Percentiles rank a stretch among this genome's conserved stretches.
Evolutionary conservation across 441 rosid genomes (phyloP).

Genomic region (Croton laevigatus): DNA sequence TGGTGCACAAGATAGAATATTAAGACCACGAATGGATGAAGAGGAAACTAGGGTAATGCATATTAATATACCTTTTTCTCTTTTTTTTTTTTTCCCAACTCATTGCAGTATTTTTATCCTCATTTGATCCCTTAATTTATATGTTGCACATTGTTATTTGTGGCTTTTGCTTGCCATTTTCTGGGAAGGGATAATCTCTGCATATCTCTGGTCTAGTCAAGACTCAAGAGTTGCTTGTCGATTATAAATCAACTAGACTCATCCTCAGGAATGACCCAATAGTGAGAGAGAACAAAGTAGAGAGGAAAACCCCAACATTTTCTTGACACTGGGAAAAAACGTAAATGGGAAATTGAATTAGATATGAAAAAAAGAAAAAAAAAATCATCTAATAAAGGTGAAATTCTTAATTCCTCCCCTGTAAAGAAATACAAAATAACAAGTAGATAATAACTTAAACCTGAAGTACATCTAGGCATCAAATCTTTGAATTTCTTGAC

Average conservation of each 20-base stretch:
- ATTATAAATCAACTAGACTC: neutral
- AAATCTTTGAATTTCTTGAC: neutral
- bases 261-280: neutral
- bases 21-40: constrained; percentile 60
- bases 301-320: too few species aligned
- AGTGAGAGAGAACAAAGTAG: neutral
- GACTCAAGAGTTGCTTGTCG: neutral
- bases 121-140: neutral
- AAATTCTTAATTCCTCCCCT: neutral
- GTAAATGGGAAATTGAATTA: too few species aligned
- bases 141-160: neutral
- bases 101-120: neutral
- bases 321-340: too few species aligned
- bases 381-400: too few species aligned
- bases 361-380: too few species aligned
- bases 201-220: neutral
- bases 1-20: constrained; percentile 53
- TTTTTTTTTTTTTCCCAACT: neutral
- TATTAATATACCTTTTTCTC: constrained; percentile 9
- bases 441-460: neutral
- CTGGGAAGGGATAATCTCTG: neutral
- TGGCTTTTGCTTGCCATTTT: neutral
- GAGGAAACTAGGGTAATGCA: constrained; percentile 74
- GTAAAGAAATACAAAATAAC: neutral
- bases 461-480: neutral